These are phyloP conservation scores for Jamesozyma gamospora DNA, from an alignment of 805 yeast species.

Conservation along the genomic window DNA sequence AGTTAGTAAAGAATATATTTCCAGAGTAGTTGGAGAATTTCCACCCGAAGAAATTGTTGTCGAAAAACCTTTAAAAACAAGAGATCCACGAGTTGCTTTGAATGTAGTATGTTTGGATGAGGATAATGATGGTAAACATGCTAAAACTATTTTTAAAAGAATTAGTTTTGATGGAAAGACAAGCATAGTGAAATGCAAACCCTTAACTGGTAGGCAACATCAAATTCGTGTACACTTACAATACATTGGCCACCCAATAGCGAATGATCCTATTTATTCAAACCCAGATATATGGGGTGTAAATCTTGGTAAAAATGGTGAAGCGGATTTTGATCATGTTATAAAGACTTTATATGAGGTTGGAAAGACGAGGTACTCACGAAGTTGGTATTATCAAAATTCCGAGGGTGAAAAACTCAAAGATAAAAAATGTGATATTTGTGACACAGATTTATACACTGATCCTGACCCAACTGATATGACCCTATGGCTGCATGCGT, in stretches of 20 bases:
- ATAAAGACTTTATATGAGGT: conserved; percentile 43
- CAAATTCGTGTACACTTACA: conserved; percentile 91
- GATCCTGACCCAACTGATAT: conserved; percentile 87
- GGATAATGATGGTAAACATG: conserved; percentile 42
- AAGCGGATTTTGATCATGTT: conserved; percentile 41
- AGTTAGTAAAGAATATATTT: conserved; percentile 76
- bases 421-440: conserved; percentile 50
- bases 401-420: conserved; percentile 58
- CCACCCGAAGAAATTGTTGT: conserved; percentile 49
- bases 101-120: conserved; percentile 37
- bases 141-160: conserved; percentile 59
- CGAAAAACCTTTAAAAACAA: conserved; percentile 57
- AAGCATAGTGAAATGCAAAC: conserved; percentile 68
- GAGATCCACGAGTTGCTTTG: conserved; percentile 64
- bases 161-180: conserved; percentile 53
- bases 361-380: conserved; percentile 61
- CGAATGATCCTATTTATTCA: conserved; percentile 85
- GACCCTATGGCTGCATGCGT: conserved; percentile 85
- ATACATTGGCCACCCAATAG: conserved; percentile 76
- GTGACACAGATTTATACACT: conserved; percentile 61
- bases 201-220: conserved; percentile 88
- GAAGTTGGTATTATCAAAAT: conserved; percentile 55
- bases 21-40: conserved; percentile 79
- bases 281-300: conserved; percentile 77
- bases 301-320: conserved; percentile 50